Evolutionary conservation across 2,329 filamentous ascomycete species (phyloP).

Genomic region (Botryosphaeria dothidea): DNA sequence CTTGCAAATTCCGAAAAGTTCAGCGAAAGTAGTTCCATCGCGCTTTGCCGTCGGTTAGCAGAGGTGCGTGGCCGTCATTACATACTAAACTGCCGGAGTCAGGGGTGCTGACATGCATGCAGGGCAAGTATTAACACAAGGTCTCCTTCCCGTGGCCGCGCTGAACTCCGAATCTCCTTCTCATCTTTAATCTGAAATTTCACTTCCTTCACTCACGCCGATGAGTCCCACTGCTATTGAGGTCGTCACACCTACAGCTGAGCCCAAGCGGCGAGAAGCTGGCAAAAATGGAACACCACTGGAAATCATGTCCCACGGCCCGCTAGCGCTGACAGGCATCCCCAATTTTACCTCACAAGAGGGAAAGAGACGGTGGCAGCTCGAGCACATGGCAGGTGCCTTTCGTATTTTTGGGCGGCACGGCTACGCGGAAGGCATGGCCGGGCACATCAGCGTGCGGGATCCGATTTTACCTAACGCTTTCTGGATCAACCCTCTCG

Average conservation of each 20-base stretch:
- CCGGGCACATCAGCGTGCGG: conserved; percentile 66
- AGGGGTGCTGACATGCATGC: no score
- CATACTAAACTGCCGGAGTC: no score
- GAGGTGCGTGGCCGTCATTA: no score
- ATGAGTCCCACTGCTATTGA: no score
- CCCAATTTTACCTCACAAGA: conserved; percentile 56
- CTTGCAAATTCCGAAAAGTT: background rate
- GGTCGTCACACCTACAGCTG: no score
- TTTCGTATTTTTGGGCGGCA: conserved; percentile 68
- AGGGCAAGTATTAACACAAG: no score
- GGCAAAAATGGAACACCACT: no score
- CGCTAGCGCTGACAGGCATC: conserved; percentile 51
- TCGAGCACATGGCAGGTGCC: conserved; percentile 64
- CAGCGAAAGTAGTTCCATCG: background rate
- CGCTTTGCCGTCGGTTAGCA: no score
- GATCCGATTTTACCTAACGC: conserved; percentile 62
- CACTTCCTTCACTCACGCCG: no score
- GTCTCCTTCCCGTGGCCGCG: no score
- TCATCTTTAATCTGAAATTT: background rate
- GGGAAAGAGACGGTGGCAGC: conserved; percentile 62
- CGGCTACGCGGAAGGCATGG: conserved; percentile 68
- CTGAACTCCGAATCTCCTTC: no score
- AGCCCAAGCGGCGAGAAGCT: no score
- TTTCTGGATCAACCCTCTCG: conserved; percentile 72
- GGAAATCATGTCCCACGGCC: conserved; percentile 49